Evolutionary conservation across 495 filamentous ascomycete species (phyloP).

Genomic region (Glonium stellatum): DNA sequence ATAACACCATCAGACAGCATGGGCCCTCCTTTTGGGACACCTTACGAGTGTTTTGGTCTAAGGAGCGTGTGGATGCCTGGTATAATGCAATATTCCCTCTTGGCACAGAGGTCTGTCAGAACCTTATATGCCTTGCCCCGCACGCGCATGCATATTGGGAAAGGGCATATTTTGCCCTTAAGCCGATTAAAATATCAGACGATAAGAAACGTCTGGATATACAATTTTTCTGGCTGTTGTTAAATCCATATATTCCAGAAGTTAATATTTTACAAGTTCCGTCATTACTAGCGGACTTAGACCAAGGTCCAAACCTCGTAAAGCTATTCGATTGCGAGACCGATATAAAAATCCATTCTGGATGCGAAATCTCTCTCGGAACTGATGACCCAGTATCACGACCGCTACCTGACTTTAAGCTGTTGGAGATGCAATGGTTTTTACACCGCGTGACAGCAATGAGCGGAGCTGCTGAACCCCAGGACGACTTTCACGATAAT

Average conservation of each 20-base stretch:
- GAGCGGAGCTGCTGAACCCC: slow-evolving; percentile 1
- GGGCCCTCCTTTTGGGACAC: neutral
- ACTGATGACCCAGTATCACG: too few species aligned
- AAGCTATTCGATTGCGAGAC: too few species aligned
- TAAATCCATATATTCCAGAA: neutral
- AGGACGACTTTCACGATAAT: neutral
- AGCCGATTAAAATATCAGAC: neutral
- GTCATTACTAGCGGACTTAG: neutral
- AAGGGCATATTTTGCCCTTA: neutral
- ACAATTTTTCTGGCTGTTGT: neutral
- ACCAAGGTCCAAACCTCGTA: too few species aligned
- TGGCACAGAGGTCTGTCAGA: neutral
- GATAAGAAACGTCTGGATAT: neutral
- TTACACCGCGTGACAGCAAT: slow-evolving; percentile 2
- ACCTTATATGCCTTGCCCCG: neutral
- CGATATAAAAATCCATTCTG: too few species aligned
- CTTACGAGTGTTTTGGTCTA: neutral
- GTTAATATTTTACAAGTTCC: neutral
- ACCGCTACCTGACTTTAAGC: too few species aligned
- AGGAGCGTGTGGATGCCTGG: slow-evolving; percentile 1
- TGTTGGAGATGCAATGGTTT: too few species aligned
- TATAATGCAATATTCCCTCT: neutral
- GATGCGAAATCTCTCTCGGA: too few species aligned
- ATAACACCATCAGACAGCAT: neutral
- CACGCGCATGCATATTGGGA: slow-evolving; percentile 1